A percentile compares a stretch with the other conserved stretches of the same genome.
Evolutionary conservation across 2,329 filamentous ascomycete species (phyloP).

Genomic region (Pseudocercospora macadamiae): DNA sequence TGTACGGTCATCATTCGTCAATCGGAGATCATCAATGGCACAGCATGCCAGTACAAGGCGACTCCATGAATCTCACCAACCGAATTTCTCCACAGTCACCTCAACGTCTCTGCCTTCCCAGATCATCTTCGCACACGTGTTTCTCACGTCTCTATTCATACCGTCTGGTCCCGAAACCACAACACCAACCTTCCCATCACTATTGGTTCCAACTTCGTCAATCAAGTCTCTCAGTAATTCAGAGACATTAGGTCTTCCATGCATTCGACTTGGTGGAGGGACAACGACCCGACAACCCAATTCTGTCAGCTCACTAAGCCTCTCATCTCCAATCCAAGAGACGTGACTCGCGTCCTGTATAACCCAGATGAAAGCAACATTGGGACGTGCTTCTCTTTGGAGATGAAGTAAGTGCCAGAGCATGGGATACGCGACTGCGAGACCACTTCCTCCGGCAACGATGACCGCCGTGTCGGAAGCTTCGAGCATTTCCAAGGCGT

Average conservation of each 20-base stretch:
- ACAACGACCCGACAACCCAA: slow-evolving; percentile 58
- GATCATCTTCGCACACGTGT: slow-evolving; percentile 57
- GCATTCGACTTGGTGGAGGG: slow-evolving; percentile 57
- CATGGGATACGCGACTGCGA: slow-evolving; percentile 66
- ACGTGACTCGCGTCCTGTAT: slow-evolving; percentile 57
- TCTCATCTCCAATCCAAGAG: slow-evolving; percentile 56
- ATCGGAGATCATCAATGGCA: not conserved
- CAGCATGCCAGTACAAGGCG: not conserved
- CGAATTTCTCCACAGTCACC: slow-evolving; percentile 68
- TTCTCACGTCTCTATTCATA: slow-evolving; percentile 63
- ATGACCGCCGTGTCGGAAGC: slow-evolving; percentile 56
- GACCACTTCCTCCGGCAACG: slow-evolving; percentile 66
- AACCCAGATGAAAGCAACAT: slow-evolving; percentile 59
- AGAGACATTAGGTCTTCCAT: slow-evolving; percentile 58
- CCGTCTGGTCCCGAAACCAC: slow-evolving; percentile 66
- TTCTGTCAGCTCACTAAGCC: slow-evolving; percentile 53
- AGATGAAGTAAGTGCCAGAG: slow-evolving; percentile 50
- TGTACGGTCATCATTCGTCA: not conserved
- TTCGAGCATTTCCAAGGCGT: slow-evolving; percentile 58
- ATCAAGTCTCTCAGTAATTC: slow-evolving; percentile 48
- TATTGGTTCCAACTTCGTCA: slow-evolving; percentile 32
- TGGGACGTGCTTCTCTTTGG: not conserved
- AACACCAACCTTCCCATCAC: slow-evolving; percentile 48
- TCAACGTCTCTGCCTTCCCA: slow-evolving; percentile 53
- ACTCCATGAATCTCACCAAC: slow-evolving; percentile 53